Evolutionary conservation across 2,329 filamentous ascomycete genomes (phyloP).

Genomic region (Fusarium floridanum): DNA sequence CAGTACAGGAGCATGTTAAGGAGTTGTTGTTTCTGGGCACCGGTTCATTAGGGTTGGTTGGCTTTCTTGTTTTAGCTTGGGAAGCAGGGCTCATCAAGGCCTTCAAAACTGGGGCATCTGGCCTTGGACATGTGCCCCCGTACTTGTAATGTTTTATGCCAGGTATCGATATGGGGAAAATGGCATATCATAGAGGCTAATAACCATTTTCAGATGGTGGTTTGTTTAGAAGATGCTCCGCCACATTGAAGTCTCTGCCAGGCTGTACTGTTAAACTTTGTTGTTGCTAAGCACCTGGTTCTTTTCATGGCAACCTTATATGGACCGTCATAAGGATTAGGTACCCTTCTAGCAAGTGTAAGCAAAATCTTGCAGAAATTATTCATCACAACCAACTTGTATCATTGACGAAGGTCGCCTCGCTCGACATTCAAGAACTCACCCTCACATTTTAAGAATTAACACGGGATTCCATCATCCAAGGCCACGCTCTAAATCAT

Average conservation of each 20-base stretch:
- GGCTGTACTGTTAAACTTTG: not conserved
- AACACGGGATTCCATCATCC: not conserved
- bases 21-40: not conserved
- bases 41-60: not conserved
- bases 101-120: not conserved
- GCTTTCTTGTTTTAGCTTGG: not conserved
- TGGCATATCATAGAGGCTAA: not conserved
- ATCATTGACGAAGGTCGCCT: not conserved
- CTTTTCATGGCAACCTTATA: not conserved
- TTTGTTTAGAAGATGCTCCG: not conserved
- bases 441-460: no score
- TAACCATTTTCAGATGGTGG: not conserved
- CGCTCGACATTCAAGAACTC: not conserved
- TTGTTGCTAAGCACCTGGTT: not conserved
- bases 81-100: not conserved
- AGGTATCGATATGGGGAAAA: not conserved
- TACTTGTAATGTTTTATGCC: not conserved
- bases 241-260: not conserved
- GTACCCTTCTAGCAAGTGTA: not conserved
- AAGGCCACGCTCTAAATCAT: not conserved
- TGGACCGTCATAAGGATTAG: no score
- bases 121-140: not conserved
- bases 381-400: not conserved
- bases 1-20: not conserved
- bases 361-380: not conserved